A percentile compares a stretch with the other conserved stretches of the same genome.
Conservation (phyloP, 1,139 yeast genomes). For the Pichia sp. region DNA sequence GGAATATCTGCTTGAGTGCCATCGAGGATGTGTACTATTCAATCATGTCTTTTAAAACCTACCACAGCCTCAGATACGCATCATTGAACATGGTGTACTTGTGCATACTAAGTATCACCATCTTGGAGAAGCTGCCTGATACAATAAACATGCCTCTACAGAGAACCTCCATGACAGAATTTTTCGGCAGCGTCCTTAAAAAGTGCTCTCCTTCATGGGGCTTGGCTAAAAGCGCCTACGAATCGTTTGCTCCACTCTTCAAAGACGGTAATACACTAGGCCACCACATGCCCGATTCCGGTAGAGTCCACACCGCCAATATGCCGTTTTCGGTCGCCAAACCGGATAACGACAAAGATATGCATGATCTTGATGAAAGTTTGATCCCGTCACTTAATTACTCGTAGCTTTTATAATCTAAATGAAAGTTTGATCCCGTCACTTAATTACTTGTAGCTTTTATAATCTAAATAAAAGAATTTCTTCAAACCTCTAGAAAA, state of each 20-base stretch:
- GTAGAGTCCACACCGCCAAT: background rate
- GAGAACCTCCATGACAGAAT: background rate
- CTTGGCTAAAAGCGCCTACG: conserved; percentile 7
- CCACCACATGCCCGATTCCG: background rate
- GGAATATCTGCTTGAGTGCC: conserved; percentile 1
- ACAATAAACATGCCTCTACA: background rate
- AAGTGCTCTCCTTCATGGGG: conserved; percentile 5
- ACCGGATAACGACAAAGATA: background rate
- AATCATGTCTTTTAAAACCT: background rate
- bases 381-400: background rate
- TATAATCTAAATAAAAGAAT: too few species aligned
- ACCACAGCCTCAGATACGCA: conserved; percentile 3
- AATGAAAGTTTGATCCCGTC: conserved; percentile 11
- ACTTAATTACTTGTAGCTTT: too few species aligned
- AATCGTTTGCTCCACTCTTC: background rate
- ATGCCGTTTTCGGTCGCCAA: background rate
- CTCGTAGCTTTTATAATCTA: too few species aligned
- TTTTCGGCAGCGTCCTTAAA: conserved; percentile 4
- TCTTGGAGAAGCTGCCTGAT: conserved; percentile 4
- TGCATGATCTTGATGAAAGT: background rate
- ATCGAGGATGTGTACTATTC: conserved; percentile 12
- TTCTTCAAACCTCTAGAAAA: too few species aligned
- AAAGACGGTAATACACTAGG: background rate
- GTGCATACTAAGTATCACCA: conserved; percentile 4
- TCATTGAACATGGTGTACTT: conserved; percentile 9